These are phyloP conservation scores for Aegilops longissima DNA, from an alignment of 176 grass and related monocot species.

Conservation along the genomic window DNA sequence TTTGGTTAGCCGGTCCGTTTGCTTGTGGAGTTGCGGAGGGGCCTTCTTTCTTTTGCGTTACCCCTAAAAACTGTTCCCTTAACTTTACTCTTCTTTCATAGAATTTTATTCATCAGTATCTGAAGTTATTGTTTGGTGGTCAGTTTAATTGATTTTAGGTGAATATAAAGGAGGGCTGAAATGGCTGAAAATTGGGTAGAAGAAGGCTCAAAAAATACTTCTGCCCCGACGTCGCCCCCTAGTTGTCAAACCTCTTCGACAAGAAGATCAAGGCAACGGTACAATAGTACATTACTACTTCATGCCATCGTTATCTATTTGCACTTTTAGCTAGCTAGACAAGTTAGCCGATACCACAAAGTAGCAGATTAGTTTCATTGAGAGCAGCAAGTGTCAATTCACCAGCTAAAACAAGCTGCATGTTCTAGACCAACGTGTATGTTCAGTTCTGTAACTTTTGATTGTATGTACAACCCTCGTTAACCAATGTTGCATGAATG, in stretches of 20 bases:
- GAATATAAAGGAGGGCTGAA: slow-evolving; percentile 14
- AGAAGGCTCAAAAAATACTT: slow-evolving; percentile 24
- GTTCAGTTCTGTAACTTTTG: not conserved
- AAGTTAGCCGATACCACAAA: not conserved
- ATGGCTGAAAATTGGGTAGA: slow-evolving; percentile 50
- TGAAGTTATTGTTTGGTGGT: not conserved
- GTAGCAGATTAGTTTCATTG: not conserved
- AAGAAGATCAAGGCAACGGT: slow-evolving; percentile 39
- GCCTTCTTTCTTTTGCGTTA: not conserved
- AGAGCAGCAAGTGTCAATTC: not conserved
- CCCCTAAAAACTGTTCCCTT: not conserved
- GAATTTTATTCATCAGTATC: not conserved
- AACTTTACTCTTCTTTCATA: slow-evolving; percentile 15
- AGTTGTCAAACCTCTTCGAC: slow-evolving; percentile 12
- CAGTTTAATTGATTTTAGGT: slow-evolving; percentile 21
- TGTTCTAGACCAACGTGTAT: slow-evolving; percentile 1
- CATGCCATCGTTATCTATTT: not conserved
- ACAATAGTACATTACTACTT: not conserved
- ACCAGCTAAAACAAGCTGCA: not conserved
- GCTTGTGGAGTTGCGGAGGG: not conserved
- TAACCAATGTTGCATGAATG: not conserved
- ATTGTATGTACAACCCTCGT: not conserved
- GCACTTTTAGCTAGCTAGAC: slow-evolving; percentile 2
- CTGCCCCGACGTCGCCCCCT: slow-evolving; percentile 2
- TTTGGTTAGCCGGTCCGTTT: not conserved